Conservation (phyloP, 2,329 filamentous ascomycete genomes). For the Aspergillaceae sp. region DNA sequence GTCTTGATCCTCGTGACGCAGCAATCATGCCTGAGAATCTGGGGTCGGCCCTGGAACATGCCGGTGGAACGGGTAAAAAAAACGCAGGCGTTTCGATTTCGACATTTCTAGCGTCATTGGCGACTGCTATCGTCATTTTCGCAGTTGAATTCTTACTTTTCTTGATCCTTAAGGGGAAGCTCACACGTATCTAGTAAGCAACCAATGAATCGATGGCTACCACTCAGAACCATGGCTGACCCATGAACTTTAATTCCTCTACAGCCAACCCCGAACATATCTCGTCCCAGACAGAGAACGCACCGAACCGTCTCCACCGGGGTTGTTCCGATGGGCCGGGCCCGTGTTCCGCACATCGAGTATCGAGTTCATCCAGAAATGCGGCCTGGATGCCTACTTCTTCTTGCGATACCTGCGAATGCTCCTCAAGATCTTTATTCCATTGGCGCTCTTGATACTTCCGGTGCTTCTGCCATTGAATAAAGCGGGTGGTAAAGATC, state of each 20-base stretch:
- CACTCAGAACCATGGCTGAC: not conserved
- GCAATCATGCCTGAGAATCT: slow-evolving; percentile 17
- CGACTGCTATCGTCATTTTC: slow-evolving; percentile 55
- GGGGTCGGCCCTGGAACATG: slow-evolving; percentile 27
- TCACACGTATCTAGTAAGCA: slow-evolving; percentile 72
- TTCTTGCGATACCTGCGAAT: slow-evolving; percentile 85
- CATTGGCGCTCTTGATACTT: slow-evolving; percentile 66
- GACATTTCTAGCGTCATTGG: slow-evolving; percentile 58
- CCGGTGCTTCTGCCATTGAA: slow-evolving; percentile 85
- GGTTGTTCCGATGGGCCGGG: slow-evolving; percentile 45
- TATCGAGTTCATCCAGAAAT: slow-evolving; percentile 89
- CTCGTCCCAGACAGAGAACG: slow-evolving; percentile 78
- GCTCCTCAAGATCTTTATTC: slow-evolving; percentile 84
- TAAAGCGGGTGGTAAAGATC: slow-evolving; percentile 59
- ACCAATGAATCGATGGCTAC: too few species aligned
- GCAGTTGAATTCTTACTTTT: slow-evolving; percentile 60
- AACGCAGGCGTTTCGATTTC: slow-evolving; percentile 29
- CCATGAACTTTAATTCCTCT: slow-evolving; percentile 1
- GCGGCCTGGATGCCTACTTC: slow-evolving; percentile 93
- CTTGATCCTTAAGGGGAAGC: slow-evolving; percentile 64
- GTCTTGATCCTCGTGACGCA: slow-evolving; percentile 1
- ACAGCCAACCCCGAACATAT: slow-evolving; percentile 72
- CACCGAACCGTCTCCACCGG: slow-evolving; percentile 61
- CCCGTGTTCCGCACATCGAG: slow-evolving; percentile 58
- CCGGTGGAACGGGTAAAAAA: slow-evolving; percentile 27